Percentiles rank a stretch among this genome's conserved stretches.
phyloP scores from a whole-genome alignment of 495 filamentous ascomycete species.

The Hypoxylon intermedium region DNA sequence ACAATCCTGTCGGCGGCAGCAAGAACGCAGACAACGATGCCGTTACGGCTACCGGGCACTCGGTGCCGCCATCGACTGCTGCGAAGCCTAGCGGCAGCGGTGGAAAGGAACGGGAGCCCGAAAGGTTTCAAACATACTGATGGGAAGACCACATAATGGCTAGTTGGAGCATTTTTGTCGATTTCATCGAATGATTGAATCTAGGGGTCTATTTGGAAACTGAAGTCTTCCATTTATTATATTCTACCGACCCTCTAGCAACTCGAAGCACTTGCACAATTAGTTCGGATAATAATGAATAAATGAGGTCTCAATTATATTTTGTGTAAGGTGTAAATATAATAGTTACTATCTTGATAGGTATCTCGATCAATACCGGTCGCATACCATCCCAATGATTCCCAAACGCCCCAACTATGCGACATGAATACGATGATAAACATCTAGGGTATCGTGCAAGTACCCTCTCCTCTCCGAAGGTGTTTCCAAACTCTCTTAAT shows the following conservation, averaged over 20 bases:
- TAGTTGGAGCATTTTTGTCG: background rate
- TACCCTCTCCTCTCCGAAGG: slow-evolving; percentile 12
- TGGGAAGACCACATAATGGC: background rate
- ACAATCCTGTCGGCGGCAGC: slow-evolving; percentile 26
- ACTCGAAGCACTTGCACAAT: too few species aligned
- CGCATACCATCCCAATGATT: slow-evolving; percentile 14
- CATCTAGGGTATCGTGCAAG: slow-evolving; percentile 1
- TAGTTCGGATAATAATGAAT: background rate
- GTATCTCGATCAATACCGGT: slow-evolving; percentile 20
- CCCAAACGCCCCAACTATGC: slow-evolving; percentile 36
- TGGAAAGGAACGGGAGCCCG: slow-evolving; percentile 30
- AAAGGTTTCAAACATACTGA: slow-evolving; percentile 8
- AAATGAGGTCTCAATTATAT: slow-evolving; percentile 13
- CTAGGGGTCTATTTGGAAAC: too few species aligned
- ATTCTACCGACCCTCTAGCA: too few species aligned
- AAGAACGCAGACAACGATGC: slow-evolving; percentile 30
- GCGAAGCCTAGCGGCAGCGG: slow-evolving; percentile 28
- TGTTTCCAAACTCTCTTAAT: slow-evolving; percentile 7
- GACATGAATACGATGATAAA: slow-evolving; percentile 20
- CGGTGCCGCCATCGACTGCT: slow-evolving; percentile 26
- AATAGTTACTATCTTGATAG: slow-evolving; percentile 11
- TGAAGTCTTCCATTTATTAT: too few species aligned
- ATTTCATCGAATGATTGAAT: too few species aligned
- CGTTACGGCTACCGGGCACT: slow-evolving; percentile 28
- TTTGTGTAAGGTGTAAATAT: slow-evolving; percentile 16